Percentiles rank a stretch among this genome's conserved stretches.
These are phyloP conservation scores for Neonectria magnoliae DNA, from an alignment of 2,329 filamentous ascomycete genomes.

Conservation along the genomic window DNA sequence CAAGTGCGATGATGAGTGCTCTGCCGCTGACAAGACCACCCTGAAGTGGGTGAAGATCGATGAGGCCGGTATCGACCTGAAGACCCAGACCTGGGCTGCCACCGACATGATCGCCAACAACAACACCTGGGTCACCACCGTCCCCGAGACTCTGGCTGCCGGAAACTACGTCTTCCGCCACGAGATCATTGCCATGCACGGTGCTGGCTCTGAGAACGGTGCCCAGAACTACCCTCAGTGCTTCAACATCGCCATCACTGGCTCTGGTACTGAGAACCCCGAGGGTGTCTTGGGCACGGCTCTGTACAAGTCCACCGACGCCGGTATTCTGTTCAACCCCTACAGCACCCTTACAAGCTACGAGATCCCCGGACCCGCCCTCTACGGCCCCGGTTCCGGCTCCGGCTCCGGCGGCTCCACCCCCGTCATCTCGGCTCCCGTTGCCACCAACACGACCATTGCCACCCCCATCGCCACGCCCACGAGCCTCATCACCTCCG, in stretches of 20 bases:
- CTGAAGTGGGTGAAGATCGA: constrained; percentile 74
- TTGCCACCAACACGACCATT: constrained; percentile 18
- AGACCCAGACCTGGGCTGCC: constrained; percentile 49
- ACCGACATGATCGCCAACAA: constrained; percentile 56
- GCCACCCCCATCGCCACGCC: constrained; percentile 12
- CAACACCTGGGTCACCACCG: constrained; percentile 49
- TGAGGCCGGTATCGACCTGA: constrained; percentile 59
- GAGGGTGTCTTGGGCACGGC: constrained; percentile 46
- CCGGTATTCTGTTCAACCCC: constrained; percentile 47
- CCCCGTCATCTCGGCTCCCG: constrained; percentile 13
- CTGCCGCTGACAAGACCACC: constrained; percentile 59
- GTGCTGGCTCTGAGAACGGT: constrained; percentile 49
- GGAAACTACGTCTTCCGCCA: constrained; percentile 61
- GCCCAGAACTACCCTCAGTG: constrained; percentile 63
- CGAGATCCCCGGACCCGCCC: constrained; percentile 43
- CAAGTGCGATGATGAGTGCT: constrained; percentile 64
- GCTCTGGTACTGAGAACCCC: constrained; percentile 49
- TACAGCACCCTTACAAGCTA: constrained; percentile 42
- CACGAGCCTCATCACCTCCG: constrained; percentile 21
- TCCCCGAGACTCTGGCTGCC: constrained; percentile 49
- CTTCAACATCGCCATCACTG: constrained; percentile 58
- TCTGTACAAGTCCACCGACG: constrained; percentile 44
- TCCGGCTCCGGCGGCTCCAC: constrained; percentile 9
- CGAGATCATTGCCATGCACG: constrained; percentile 53
- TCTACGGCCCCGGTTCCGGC: constrained; percentile 37